A percentile compares a stretch with the other conserved stretches of the same genome.
These are phyloP conservation scores for Aspergillus heteromorphus DNA, from an alignment of 495 filamentous ascomycete species.

Conservation along the genomic window DNA sequence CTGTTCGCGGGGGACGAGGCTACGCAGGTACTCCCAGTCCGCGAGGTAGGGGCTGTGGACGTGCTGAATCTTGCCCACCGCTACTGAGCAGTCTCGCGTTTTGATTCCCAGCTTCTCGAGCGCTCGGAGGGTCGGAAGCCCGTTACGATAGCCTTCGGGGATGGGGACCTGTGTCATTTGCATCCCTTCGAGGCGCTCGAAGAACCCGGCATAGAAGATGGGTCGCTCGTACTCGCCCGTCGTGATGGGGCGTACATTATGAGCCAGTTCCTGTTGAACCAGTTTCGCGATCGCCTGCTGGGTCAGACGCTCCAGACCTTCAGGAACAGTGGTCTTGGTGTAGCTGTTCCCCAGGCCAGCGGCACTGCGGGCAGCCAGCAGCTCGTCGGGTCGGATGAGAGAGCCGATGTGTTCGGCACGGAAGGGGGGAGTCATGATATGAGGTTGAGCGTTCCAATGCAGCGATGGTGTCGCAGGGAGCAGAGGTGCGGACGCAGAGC, in stretches of 20 bases:
- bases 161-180: slow-evolving; percentile 10
- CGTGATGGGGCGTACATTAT: slow-evolving; percentile 15
- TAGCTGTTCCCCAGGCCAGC: slow-evolving; percentile 15
- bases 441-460: not conserved
- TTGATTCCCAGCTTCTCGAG: not conserved
- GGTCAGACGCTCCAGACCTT: slow-evolving; percentile 4
- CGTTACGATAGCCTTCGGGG: not conserved
- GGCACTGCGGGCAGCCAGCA: slow-evolving; percentile 17
- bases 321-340: not conserved
- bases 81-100: not conserved
- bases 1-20: slow-evolving; percentile 6
- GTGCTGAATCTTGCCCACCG: slow-evolving; percentile 9
- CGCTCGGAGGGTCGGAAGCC: not conserved
- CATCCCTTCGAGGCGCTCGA: slow-evolving; percentile 14
- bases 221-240: slow-evolving; percentile 21
- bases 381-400: slow-evolving; percentile 15
- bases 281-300: slow-evolving; percentile 10
- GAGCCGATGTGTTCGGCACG: slow-evolving; percentile 24
- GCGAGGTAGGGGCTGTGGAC: slow-evolving; percentile 12
- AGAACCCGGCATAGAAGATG: slow-evolving; percentile 20
- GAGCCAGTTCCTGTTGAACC: slow-evolving; percentile 15
- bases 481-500: not conserved
- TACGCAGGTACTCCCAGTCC: slow-evolving; percentile 16
- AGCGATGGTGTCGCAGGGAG: not conserved
- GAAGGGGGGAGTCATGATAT: slow-evolving; percentile 25